These are phyloP conservation scores for Colletotrichum sublineola DNA, from an alignment of 2,329 filamentous ascomycete genomes.

Conservation along the genomic window DNA sequence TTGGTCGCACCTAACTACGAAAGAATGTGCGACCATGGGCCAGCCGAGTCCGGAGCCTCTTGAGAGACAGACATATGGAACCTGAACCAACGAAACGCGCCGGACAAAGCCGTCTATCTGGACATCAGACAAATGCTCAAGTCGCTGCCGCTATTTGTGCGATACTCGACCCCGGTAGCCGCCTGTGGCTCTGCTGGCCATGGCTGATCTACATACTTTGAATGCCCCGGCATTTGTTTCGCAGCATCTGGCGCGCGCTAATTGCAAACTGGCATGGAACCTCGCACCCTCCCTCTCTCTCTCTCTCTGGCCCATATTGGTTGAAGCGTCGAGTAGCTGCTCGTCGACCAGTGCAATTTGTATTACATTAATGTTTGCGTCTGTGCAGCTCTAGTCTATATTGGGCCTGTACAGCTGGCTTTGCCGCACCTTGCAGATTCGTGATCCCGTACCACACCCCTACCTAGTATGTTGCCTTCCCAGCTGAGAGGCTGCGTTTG, in stretches of 20 bases:
- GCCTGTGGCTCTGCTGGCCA: slow-evolving; percentile 9
- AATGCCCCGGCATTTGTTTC: not conserved
- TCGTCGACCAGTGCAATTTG: not conserved
- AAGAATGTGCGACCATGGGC: slow-evolving; percentile 7
- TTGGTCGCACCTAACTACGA: not conserved
- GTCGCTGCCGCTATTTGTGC: slow-evolving; percentile 12
- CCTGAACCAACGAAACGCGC: not conserved
- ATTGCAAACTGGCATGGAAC: slow-evolving; percentile 22
- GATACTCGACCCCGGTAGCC: slow-evolving; percentile 14
- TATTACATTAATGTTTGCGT: slow-evolving; percentile 10
- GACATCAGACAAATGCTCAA: slow-evolving; percentile 8
- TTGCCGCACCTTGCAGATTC: slow-evolving; percentile 33
- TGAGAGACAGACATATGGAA: not conserved
- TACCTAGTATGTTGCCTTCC: not conserved
- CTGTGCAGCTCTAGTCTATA: not conserved
- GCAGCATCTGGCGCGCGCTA: not conserved
- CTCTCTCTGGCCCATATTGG: not conserved
- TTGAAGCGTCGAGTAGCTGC: slow-evolving; percentile 2
- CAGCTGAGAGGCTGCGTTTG: slow-evolving; percentile 31
- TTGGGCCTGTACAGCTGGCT: slow-evolving; percentile 27
- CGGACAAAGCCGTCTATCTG: not conserved
- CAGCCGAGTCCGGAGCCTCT: not conserved
- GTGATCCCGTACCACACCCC: slow-evolving; percentile 1
- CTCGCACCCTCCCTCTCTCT: not conserved
- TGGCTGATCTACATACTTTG: slow-evolving; percentile 12